These are phyloP conservation scores for Coniochaeta ligniaria DNA, from an alignment of 2,329 filamentous ascomycete genomes.

Conservation along the genomic window DNA sequence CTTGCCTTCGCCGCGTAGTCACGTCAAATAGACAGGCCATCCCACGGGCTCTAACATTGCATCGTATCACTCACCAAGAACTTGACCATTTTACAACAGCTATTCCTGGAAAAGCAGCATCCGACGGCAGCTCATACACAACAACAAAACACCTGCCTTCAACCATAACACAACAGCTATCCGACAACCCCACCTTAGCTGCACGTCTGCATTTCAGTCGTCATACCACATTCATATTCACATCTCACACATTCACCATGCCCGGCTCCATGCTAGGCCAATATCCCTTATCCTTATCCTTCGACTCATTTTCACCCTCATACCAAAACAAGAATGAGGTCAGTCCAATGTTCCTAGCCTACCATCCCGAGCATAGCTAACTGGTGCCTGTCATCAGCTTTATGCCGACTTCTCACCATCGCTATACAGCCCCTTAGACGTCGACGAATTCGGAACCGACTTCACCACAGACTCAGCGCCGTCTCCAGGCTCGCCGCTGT, in stretches of 20 bases:
- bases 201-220: background rate
- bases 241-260: background rate
- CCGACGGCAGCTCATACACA: background rate
- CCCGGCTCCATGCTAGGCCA: background rate
- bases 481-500: slow-evolving; percentile 25
- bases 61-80: background rate
- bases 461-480: slow-evolving; percentile 26
- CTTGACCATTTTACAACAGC: background rate
- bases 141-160: background rate
- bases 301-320: background rate
- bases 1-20: background rate
- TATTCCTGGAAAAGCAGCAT: background rate
- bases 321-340: slow-evolving; percentile 1
- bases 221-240: background rate
- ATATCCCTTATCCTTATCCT: background rate
- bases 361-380: background rate
- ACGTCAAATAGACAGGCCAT: background rate
- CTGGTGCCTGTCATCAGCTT: slow-evolving; percentile 5
- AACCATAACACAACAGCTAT: background rate
- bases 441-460: slow-evolving; percentile 23
- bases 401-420: slow-evolving; percentile 17
- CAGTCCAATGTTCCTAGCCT: background rate
- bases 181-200: background rate
- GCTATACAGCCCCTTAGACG: slow-evolving; percentile 18
- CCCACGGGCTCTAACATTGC: background rate